These are phyloP conservation scores for Yamadazyma atlantica DNA, from an alignment of 1,139 yeast species.

Conservation along the genomic window DNA sequence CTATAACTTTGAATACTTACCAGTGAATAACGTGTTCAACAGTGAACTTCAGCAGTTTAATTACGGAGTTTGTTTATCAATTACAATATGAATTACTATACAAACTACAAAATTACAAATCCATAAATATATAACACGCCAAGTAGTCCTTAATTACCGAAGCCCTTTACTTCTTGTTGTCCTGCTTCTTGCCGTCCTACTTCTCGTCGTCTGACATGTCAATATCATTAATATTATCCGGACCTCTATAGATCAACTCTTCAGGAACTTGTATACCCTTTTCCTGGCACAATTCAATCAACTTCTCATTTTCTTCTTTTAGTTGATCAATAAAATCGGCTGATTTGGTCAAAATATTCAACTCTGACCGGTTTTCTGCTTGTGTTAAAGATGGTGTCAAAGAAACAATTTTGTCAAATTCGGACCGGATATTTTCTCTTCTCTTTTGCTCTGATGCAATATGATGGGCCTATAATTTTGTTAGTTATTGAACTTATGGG, in stretches of 20 bases:
- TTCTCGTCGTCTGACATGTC: slow-evolving; percentile 2
- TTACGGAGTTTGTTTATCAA: slow-evolving; percentile 24
- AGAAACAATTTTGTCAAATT: slow-evolving; percentile 44
- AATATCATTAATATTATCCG: slow-evolving; percentile 21
- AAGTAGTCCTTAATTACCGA: no score
- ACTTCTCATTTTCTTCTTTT: slow-evolving; percentile 37
- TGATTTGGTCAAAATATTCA: slow-evolving; percentile 44
- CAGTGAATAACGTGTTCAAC: slow-evolving; percentile 25
- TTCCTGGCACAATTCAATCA: slow-evolving; percentile 33
- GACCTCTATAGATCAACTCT: slow-evolving; percentile 40
- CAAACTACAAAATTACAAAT: background rate
- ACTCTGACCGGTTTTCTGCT: slow-evolving; percentile 46
- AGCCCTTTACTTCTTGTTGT: no score
- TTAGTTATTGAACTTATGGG: no score
- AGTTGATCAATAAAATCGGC: slow-evolving; percentile 47
- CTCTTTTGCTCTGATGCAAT: slow-evolving; percentile 52
- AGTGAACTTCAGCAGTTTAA: slow-evolving; percentile 18
- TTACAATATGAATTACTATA: slow-evolving; percentile 15
- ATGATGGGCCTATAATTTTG: slow-evolving; percentile 39
- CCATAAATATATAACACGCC: background rate
- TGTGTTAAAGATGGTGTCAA: slow-evolving; percentile 44
- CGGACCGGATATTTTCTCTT: slow-evolving; percentile 47
- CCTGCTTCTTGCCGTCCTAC: no score
- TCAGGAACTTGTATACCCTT: slow-evolving; percentile 41
- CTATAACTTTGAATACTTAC: slow-evolving; percentile 22